Base-by-base conservation (phyloP, 208 protist species). In the Zelonia costaricensis region DNA sequence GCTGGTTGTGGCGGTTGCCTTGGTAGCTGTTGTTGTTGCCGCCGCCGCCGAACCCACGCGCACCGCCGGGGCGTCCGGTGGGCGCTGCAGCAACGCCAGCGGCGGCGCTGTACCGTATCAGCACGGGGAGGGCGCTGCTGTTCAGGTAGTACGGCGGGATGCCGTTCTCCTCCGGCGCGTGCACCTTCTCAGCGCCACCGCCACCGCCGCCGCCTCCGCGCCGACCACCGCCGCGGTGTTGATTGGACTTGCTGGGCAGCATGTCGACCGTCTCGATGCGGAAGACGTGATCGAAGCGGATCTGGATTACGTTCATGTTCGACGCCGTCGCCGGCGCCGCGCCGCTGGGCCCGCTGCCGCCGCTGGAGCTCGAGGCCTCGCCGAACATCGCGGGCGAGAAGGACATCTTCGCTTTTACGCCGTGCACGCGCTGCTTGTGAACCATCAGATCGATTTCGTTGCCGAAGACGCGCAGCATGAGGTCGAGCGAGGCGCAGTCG, bases 381-480 rank as follows among this genome's bases (percentile, higher is more conserved):
- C 59, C 55, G 22, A 60, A 58, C 38, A 47, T 56, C 8, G 53
- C 55, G 3, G 61, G 73, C 4, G 62, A 54, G 49, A 76, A 69
- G 1, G 64, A 40, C 13, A 78, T 28, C 23, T 82, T 74, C 15
- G 70, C 60, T 51, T 77, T 76, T 3, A 88, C 65, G 4, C 77
- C 74, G 49, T 97, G 91, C 35, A 76, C 82, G 7, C 82, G 83
- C 58, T 95, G 84, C 59, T 85, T 85, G 64, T 97, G 91, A 25
- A 83, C 38, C 35, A 73, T 78, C 12, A 95, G 69, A 8, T 94
- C 91, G 27, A 97, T 69, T 33, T 95, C 88, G 31, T 84, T 81
- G 9, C 70, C 79, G 56, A 94, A 97, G 3, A 93, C 88, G 16
- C 86, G 78, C 80, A 86, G 51, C 81, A 97, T 92, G 20, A 82